A percentile compares a stretch with the other conserved stretches of the same genome.
Conservation (phyloP, 306 rosid species). For the Purshia tridentata region DNA sequence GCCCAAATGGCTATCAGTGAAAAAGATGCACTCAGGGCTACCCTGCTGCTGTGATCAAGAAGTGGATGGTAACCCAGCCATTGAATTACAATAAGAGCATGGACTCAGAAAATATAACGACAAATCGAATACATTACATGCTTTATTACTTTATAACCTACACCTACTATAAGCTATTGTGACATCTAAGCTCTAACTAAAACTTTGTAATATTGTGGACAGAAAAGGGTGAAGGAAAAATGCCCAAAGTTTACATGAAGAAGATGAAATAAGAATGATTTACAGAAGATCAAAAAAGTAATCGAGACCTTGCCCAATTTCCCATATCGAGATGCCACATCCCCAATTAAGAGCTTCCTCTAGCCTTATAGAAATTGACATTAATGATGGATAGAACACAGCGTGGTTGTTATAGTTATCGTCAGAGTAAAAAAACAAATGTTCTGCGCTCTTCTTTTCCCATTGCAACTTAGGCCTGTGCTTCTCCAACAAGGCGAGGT, state of each 20-base stretch:
- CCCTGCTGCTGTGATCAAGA: too few relatives aligned
- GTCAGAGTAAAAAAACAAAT: conserved; percentile 63
- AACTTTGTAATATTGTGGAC: neutral
- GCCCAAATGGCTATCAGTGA: too few relatives aligned
- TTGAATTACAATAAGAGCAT: neutral
- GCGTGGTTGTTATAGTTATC: conserved; percentile 55
- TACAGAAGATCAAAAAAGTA: conserved; percentile 75
- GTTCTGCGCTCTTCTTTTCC: conserved; percentile 85
- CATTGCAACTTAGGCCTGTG: conserved; percentile 71
- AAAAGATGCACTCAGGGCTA: too few relatives aligned
- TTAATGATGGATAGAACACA: conserved; percentile 80
- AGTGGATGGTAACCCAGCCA: too few relatives aligned
- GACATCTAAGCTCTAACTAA: conserved; percentile 10
- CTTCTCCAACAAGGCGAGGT: conserved; percentile 70
- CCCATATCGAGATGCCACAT: conserved; percentile 93
- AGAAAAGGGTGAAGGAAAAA: neutral
- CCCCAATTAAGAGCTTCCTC: conserved; percentile 87
- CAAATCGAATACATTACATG: too few relatives aligned
- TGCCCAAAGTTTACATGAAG: neutral
- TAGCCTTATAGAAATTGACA: conserved; percentile 74
- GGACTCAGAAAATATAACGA: neutral
- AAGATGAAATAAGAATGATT: conserved; percentile 2
- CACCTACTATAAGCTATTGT: neutral
- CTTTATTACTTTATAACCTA: neutral
- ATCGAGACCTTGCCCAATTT: conserved; percentile 98